phyloP scores from a whole-genome alignment of 192 early-diverging fungal genomes.

The Paraglomus brasilianum region DNA sequence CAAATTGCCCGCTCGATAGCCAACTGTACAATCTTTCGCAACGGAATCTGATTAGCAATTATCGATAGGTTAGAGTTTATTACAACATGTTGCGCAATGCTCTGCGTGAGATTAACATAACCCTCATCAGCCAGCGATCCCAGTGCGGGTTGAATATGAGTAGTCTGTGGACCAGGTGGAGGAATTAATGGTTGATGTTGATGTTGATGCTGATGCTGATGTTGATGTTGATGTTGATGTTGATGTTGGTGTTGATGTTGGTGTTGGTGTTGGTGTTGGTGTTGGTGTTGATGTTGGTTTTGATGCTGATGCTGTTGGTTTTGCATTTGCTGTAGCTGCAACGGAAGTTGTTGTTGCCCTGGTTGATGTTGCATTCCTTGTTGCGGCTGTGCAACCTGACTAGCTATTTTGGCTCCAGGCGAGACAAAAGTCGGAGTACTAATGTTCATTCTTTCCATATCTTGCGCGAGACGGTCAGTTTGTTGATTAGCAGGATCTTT shows the following conservation, averaged over 20 bases:
- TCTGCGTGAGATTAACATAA: too few species aligned
- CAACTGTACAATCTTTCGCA: constrained; percentile 85
- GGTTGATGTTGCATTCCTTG: too few species aligned
- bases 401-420: constrained; percentile 34
- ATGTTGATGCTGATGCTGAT: too few species aligned
- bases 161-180: constrained; percentile 2
- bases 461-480: constrained; percentile 34
- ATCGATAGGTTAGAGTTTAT: constrained; percentile 83
- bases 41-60: constrained; percentile 79
- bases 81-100: constrained; percentile 63
- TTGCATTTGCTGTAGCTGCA: too few species aligned
- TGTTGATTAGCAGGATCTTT: constrained; percentile 38
- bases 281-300: background rate
- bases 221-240: too few species aligned
- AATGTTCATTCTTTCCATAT: constrained; percentile 43
- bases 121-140: constrained; percentile 29
- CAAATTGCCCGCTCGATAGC: constrained; percentile 88
- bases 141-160: constrained; percentile 27
- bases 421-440: constrained; percentile 34
- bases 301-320: too few species aligned
- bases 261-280: background rate
- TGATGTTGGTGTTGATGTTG: too few species aligned
- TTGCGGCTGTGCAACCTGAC: constrained; percentile 35
- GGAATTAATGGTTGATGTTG: background rate
- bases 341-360: too few species aligned